Evolutionary conservation across 805 yeast species (phyloP).

Genomic region (Candida palmyrensis): DNA sequence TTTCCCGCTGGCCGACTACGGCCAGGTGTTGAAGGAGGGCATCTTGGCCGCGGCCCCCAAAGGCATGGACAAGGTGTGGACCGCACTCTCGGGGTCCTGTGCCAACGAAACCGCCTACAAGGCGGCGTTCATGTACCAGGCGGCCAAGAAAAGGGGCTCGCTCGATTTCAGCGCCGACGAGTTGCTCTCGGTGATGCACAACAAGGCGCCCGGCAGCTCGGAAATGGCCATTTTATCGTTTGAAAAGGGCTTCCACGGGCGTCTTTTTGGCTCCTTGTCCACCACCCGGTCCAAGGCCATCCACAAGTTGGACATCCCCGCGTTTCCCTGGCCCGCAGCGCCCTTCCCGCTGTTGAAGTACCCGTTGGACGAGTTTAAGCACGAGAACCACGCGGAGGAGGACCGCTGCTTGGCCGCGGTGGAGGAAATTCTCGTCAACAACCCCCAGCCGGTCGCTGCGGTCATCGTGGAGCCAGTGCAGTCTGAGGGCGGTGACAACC

Average conservation of each 20-base stretch:
- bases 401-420: slow-evolving; percentile 40
- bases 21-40: slow-evolving; percentile 42
- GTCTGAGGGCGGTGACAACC: slow-evolving; percentile 76
- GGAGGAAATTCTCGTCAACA: slow-evolving; percentile 30
- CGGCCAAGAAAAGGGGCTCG: slow-evolving; percentile 47
- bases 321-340: slow-evolving; percentile 55
- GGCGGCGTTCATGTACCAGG: slow-evolving; percentile 66
- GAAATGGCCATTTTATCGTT: slow-evolving; percentile 51
- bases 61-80: slow-evolving; percentile 57
- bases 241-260: slow-evolving; percentile 52
- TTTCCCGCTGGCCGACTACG: slow-evolving; percentile 47
- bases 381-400: slow-evolving; percentile 45
- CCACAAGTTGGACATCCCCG: slow-evolving; percentile 57
- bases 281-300: slow-evolving; percentile 53
- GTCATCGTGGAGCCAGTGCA: slow-evolving; percentile 58
- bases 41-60: slow-evolving; percentile 61
- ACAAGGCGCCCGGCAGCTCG: slow-evolving; percentile 48
- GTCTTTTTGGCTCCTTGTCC: slow-evolving; percentile 51
- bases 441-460: slow-evolving; percentile 44
- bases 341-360: slow-evolving; percentile 40
- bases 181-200: slow-evolving; percentile 43
- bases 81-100: slow-evolving; percentile 63
- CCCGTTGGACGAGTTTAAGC: slow-evolving; percentile 30
- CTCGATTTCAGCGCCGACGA: slow-evolving; percentile 43
- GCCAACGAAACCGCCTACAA: slow-evolving; percentile 70